Percentiles rank a stretch among this genome's conserved stretches.
Evolutionary conservation across 495 filamentous ascomycete genomes (phyloP).

Genomic region (Penicillium canariense): DNA sequence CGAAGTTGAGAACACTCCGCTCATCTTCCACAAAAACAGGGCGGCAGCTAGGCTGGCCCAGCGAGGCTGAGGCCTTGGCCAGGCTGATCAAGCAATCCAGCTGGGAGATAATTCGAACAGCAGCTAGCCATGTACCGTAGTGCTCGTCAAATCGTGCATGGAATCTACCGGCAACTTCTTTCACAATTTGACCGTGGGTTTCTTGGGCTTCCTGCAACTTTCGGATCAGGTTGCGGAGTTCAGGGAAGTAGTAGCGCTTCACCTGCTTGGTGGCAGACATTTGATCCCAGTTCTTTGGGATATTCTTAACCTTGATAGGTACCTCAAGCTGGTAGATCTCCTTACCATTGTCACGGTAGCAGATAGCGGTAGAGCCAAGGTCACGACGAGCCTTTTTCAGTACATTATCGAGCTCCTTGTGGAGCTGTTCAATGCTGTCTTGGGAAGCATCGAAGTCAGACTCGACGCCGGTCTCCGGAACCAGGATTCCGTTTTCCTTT

Average conservation of each 20-base stretch:
- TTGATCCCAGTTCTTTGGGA: slow-evolving; percentile 88
- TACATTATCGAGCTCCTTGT: slow-evolving; percentile 66
- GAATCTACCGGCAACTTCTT: slow-evolving; percentile 80
- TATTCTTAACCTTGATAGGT: slow-evolving; percentile 74
- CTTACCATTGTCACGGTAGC: slow-evolving; percentile 88
- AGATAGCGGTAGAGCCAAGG: slow-evolving; percentile 65
- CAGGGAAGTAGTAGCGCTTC: slow-evolving; percentile 92
- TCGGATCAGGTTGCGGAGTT: slow-evolving; percentile 76
- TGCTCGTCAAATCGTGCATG: slow-evolving; percentile 84
- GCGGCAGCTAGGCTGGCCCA: slow-evolving; percentile 86
- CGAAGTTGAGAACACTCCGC: slow-evolving; percentile 82
- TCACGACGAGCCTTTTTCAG: slow-evolving; percentile 68
- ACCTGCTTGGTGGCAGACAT: slow-evolving; percentile 91
- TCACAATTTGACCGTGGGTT: slow-evolving; percentile 87
- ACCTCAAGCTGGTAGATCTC: slow-evolving; percentile 96
- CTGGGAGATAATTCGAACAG: slow-evolving; percentile 83
- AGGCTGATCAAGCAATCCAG: slow-evolving; percentile 94
- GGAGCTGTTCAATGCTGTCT: slow-evolving; percentile 67
- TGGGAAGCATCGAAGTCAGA: slow-evolving; percentile 90
- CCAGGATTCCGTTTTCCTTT: slow-evolving; percentile 69
- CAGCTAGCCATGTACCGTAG: slow-evolving; percentile 82
- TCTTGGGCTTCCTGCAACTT: slow-evolving; percentile 91
- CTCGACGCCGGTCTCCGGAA: slow-evolving; percentile 87
- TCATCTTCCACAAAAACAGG: slow-evolving; percentile 82
- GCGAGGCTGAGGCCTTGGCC: slow-evolving; percentile 76